Base-by-base conservation (phyloP, 1,139 yeast species). In the Yamadazyma friedrichii region DNA sequence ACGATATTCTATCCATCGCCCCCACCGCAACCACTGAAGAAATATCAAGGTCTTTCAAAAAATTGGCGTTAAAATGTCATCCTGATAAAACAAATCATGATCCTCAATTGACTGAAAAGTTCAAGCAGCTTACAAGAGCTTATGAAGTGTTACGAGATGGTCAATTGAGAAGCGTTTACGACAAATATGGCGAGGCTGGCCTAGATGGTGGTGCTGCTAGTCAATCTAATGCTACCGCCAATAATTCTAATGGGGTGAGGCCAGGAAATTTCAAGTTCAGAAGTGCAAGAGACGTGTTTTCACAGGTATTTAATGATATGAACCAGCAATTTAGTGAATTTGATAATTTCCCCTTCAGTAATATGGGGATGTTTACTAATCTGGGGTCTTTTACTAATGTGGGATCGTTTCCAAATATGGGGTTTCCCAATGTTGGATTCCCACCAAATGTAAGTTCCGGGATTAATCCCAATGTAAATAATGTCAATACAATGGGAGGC, bases 71-170 rank as follows among this genome's bases (percentile, higher is more conserved):
- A 25, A 67, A 56, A 43, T 72, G 68, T 45, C 78, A 72, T 46
- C 78, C 78, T 1, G 78, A 72, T 49, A 72, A 72, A 49, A 72
- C 75, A 12, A 71, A 70, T 48, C 76, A 67, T 45, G 63, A 72
- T 46, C 72, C 74, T 1, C 63, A 58, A 39, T 52, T 69, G 31
- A 71, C 77, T 1, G 77, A 72, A 49, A 61, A 58, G 49, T 72
- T 72, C 52, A 72, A 72, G 51, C 71, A 62, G 40, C 61, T 69
- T 43, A 70, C 74, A 1, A 52, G 65, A 37, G 76, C 77, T 1
- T 72, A 71, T 48, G 76, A 70, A 51, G 56, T 71, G 2, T 51
- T 72, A 25, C 58, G 60, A 40, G 76, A 72, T 44, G 46, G 50
- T 4, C 55, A 50, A 12, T 49, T 55, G 24, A 46, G 78, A 26